Base-by-base conservation (phyloP, 2,329 filamentous ascomycete genomes). In the Xylaria sp. region DNA sequence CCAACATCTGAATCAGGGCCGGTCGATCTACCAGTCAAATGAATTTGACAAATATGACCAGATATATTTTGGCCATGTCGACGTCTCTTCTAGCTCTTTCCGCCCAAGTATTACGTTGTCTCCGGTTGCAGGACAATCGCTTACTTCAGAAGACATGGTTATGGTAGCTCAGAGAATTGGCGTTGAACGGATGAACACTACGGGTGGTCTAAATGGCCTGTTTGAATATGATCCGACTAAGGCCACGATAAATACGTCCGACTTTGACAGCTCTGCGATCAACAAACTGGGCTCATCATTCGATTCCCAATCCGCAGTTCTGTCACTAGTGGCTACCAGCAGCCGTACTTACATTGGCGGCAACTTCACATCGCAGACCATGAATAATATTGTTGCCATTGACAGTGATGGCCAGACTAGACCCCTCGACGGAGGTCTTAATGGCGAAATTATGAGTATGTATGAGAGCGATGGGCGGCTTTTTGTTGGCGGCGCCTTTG, bases 41-140 rank as follows among this genome's bases (percentile, higher is more conserved):
- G 85, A 96, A 74, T 96, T 89, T 75, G 94, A 98, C 80, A 99
- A 99, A 77, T 98, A 96, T 72, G 95, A 99, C 73, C 88, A 91
- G 68, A 88, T 99, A 60, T 97, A 93, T 77, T 90, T 89, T 67
- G 95, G 93, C 47, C 87, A 87, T 67, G 87, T 99, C 55, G 92
- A 98, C 72, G 88, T 88, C 55, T 87, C 85, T 54, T 89, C 86
- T 9, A 80, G 79, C 64, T 85, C 84, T 19, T 97, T 97, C 81
- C 88, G 88, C 41, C 92, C 94, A 13, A 86, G 86, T 4, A 87
- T 99, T 54, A 96, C 90, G 0, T 79, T 99, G 44, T 84, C 87
- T 0, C 90, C 94, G 4, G 80, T 87, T 21, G 74, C 83, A 31
- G 87, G 85, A 38, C 90, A 93, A 75, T 77, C 78, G 11, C 77